phyloP scores from a whole-genome alignment of 2,329 filamentous ascomycete genomes.

The Amauroascus niger region DNA sequence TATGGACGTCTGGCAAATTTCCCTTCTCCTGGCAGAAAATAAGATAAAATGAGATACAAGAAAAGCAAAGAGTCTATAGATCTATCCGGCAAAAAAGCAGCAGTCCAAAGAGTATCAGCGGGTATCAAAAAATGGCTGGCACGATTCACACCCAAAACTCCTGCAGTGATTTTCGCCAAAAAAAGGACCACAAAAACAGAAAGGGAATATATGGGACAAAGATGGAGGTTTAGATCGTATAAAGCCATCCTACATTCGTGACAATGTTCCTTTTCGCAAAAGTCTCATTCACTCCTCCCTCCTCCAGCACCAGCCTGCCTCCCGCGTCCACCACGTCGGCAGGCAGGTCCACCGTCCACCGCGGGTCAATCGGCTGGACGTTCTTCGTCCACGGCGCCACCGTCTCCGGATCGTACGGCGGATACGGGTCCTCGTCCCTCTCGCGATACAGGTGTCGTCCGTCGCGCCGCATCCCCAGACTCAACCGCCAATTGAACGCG shows the following conservation, averaged over 20 bases:
- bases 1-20: too few relatives aligned
- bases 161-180: too few relatives aligned
- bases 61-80: too few relatives aligned
- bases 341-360: conserved; percentile 7
- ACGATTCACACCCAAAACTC: too few relatives aligned
- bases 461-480: conserved; percentile 20
- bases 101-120: too few relatives aligned
- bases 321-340: conserved; percentile 10
- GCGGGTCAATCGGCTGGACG: conserved; percentile 14
- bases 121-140: too few relatives aligned
- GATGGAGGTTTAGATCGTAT: conserved; percentile 18
- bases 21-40: too few relatives aligned
- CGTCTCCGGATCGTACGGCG: conserved; percentile 15
- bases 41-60: too few relatives aligned
- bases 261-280: conserved; percentile 19
- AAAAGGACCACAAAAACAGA: neutral
- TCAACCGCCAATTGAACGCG: conserved; percentile 24
- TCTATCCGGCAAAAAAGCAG: too few relatives aligned
- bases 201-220: neutral
- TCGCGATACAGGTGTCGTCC: conserved; percentile 17
- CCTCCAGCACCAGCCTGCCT: conserved; percentile 17
- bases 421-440: conserved; percentile 15
- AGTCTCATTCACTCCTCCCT: conserved; percentile 13
- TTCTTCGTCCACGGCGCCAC: conserved; percentile 19
- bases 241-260: conserved; percentile 19